Evolutionary conservation across 1,284 basidiomycete genomes (phyloP).

Genomic region (Meripilus lineatus): DNA sequence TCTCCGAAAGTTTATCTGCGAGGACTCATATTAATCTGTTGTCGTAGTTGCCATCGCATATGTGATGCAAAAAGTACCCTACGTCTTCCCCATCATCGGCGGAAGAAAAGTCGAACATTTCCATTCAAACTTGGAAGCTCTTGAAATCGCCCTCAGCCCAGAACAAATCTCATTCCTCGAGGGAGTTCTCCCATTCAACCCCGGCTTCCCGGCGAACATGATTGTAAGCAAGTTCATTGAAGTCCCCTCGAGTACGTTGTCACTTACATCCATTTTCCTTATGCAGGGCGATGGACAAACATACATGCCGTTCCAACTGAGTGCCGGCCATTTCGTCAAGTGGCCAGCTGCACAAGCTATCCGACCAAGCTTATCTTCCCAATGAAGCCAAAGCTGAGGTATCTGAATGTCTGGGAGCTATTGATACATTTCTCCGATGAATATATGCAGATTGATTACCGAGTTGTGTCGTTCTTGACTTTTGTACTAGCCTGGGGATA

Average conservation of each 20-base stretch:
- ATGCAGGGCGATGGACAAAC: not conserved
- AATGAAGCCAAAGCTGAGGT: no score
- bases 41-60: slow-evolving; percentile 1
- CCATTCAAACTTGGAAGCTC: slow-evolving; percentile 38
- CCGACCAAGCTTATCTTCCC: no score
- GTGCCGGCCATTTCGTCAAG: slow-evolving; percentile 4
- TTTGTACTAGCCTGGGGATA: no score
- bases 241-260: not conserved
- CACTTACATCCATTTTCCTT: not conserved
- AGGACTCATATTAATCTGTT: not conserved
- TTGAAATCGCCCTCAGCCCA: slow-evolving; percentile 34
- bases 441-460: no score
- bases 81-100: slow-evolving; percentile 39
- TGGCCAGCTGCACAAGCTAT: slow-evolving; percentile 5
- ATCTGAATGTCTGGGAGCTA: no score
- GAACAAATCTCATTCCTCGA: slow-evolving; percentile 41
- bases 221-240: slow-evolving; percentile 27
- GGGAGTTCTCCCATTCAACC: slow-evolving; percentile 33
- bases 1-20: not conserved
- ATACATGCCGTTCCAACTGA: not conserved
- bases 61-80: slow-evolving; percentile 30
- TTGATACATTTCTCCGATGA: no score
- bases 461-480: no score
- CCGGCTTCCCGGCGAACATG: slow-evolving; percentile 34
- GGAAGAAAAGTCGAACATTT: slow-evolving; percentile 46